These are phyloP conservation scores for Eucalyptus pauciflora DNA, from an alignment of 345 rosid species.

Conservation along the genomic window DNA sequence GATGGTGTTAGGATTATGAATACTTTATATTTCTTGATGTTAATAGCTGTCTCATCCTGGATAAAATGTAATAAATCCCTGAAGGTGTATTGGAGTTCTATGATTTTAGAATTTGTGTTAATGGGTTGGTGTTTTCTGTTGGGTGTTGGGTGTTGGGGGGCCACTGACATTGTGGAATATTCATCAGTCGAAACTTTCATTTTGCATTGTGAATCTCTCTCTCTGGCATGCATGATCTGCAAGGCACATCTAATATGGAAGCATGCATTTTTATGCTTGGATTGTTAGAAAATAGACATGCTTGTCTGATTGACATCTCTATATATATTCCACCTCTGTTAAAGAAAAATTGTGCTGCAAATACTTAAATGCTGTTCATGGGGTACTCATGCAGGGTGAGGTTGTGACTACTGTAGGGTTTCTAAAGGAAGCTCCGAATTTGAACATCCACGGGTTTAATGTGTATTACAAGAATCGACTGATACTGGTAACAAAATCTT, in stretches of 20 bases:
- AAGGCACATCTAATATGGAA: background rate
- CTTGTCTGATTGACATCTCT: background rate
- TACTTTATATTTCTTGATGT: background rate
- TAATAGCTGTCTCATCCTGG: background rate
- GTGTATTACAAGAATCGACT: conserved; percentile 91
- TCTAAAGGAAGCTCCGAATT: conserved; percentile 78
- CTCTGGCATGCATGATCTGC: background rate
- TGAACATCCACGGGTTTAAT: conserved; percentile 67
- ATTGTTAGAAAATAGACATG: background rate
- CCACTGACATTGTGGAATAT: background rate
- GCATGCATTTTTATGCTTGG: background rate
- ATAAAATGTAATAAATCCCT: background rate
- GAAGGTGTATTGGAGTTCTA: background rate
- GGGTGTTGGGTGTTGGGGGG: background rate
- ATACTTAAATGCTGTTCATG: background rate
- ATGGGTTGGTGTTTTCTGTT: background rate
- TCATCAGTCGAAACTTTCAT: background rate
- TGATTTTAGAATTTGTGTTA: background rate
- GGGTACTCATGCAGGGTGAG: conserved; percentile 35
- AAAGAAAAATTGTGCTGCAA: background rate
- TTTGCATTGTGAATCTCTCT: background rate
- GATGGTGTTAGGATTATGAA: background rate
- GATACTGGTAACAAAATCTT: conserved; percentile 42
- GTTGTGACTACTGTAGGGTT: conserved; percentile 84
- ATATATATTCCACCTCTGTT: background rate